A percentile compares a stretch with the other conserved stretches of the same genome.
Conservation (phyloP, 78 protist species). For the Dictyostelium capitatum region DNA sequence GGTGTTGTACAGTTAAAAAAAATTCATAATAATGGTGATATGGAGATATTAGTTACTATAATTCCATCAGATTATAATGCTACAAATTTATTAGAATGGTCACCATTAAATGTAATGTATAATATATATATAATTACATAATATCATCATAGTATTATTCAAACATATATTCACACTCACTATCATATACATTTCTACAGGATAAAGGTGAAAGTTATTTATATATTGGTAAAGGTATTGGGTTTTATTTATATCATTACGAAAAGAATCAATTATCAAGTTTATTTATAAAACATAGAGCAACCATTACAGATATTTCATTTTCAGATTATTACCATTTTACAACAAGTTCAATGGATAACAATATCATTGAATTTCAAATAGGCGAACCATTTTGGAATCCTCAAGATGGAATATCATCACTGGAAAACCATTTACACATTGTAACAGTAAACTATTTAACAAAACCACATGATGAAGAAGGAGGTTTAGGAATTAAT, state of each 20-base stretch:
- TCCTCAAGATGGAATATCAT: background rate
- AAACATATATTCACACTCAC: background rate
- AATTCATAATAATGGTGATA: background rate
- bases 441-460: constrained; percentile 3
- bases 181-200: too few relatives aligned
- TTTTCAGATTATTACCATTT: constrained; percentile 24
- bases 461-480: background rate
- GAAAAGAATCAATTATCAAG: constrained; percentile 16
- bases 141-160: background rate
- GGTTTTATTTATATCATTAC: constrained; percentile 17
- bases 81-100: background rate
- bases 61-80: constrained; percentile 3
- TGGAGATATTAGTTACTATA: background rate
- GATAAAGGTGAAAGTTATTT: constrained; percentile 15
- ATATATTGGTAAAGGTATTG: constrained; percentile 13
- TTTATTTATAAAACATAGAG: background rate
- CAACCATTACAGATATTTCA: background rate
- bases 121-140: background rate
- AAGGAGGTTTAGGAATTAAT: background rate
- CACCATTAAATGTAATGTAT: background rate
- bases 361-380: constrained; percentile 2
- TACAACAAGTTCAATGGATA: constrained; percentile 27
- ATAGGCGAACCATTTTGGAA: background rate
- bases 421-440: background rate
- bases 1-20: background rate